Evolutionary conservation across 176 grass and related monocot genomes (phyloP), one percentile per base, ranked within the genome.

Genomic region (Microstegium vimineum): DNA sequence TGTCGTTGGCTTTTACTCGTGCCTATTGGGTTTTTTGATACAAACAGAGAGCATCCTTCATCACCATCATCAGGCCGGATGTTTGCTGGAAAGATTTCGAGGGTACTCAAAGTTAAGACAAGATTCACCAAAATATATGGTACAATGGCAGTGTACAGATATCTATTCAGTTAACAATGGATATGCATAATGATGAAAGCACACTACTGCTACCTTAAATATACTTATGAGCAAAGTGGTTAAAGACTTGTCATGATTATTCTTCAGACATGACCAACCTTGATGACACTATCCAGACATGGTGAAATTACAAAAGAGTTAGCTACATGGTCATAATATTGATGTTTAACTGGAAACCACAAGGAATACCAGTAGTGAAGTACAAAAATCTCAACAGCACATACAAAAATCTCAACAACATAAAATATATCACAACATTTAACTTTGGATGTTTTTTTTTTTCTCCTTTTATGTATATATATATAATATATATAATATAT

Each of bases 31-130:
- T 27, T 52, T 22, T 13, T 49, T 27, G 8, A 28, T 51, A 26
- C 14, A 37, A 69, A 69, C 16, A 8, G 5, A 63, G 42, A 9
- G 11, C 80, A 27, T 62, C 56, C 42, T 73, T 26, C 10, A 18
- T 11, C 16, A 10, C 77, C 87, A 62, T 35, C 69, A 20, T 51
- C 28, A 67, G 47, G 30, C 35, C 87, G 81, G 69, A 47, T 42
- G 35, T 61, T 61, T 45, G 17, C 4, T 30, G 51, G 10, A 71
- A n/a, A 59, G 31, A 12, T 60, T 60, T 40, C 2, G 30, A 32
- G 18, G 68, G 69, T 49, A 45, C 42, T 66, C 31, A 83, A 38
- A 22, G 41, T 83, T 75, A 80, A 80, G 49, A 80, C 4, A 12
- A 51, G 30, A 33, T 78, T 61, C 45, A 27, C 68, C 47, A 16